Base-by-base conservation (phyloP, 2,329 filamentous ascomycete genomes). In the Fusarium sp. region DNA sequence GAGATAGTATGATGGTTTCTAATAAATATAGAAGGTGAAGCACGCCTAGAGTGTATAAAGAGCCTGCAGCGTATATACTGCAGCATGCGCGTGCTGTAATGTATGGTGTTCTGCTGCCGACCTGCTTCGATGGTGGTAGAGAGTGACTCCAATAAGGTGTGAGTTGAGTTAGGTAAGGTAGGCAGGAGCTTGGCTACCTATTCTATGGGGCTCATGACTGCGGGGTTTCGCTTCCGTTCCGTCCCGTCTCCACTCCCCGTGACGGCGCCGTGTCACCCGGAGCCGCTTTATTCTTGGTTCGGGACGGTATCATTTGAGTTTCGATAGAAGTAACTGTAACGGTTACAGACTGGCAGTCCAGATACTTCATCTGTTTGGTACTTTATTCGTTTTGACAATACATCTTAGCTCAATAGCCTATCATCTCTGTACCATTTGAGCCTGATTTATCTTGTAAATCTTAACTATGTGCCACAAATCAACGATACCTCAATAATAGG, bases 141-240 rank as follows among this genome's bases (percentile, higher is more conserved):
- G 49, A n/a, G 49, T 34, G 43, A 52, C 22, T 47, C 43, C 46
- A 51, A 54, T 32, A 61, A 61, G 29, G 25, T 40, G 40, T 25
- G 44, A 64, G 54, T 57, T 56, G 16, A 52, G 30, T 52, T 52
- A 16, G 32, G 32, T 52, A 20, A 14, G 50, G 50, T n/a, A 27
- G 56, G 42, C 59, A 63, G 34, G 49, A 57, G 61, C 45, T 42
- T 57, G 53, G 70, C 50, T 14, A 30, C 61, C 34, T 69, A 54
- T 63, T 25, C 34, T 45, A 57, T 72, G 59, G 68, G 49, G 68
- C 56, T 53, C 68, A 71, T 59, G 68, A 52, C 57, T 71, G 69
- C 52, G 52, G 60, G 50, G 63, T 57, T 59, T 51, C 50, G 63
- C 51, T 57, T 44, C 53, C 58, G 59, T 53, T 42, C 43, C 52